Evolutionary conservation across 768 basidiomycete genomes (phyloP).

Genomic region (Leucosporidium creatinivorum): DNA sequence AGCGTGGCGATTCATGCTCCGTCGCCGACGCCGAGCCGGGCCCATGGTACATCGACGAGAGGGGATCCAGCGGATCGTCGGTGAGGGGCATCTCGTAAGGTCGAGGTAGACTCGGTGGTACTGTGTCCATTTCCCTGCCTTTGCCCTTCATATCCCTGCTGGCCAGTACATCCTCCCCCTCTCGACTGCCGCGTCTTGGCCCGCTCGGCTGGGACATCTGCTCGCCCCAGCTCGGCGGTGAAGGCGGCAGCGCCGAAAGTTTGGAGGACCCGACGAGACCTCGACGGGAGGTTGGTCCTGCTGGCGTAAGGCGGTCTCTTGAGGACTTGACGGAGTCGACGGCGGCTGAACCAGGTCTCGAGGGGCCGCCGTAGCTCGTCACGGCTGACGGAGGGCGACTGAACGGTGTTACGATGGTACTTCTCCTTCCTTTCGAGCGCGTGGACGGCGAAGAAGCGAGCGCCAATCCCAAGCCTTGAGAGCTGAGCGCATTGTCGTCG

Average conservation of each 20-base stretch:
- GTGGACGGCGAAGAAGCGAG: too few relatives aligned
- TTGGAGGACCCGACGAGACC: too few relatives aligned
- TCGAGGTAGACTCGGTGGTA: too few relatives aligned
- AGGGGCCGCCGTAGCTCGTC: neutral
- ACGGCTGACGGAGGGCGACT: neutral
- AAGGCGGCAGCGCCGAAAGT: neutral
- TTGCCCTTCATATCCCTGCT: neutral
- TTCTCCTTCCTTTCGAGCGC: neutral
- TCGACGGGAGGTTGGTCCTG: neutral
- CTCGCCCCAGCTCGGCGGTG: neutral
- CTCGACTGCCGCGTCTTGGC: neutral
- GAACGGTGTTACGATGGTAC: neutral
- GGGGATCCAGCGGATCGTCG: slow-evolving; percentile 12
- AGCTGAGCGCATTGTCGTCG: too few relatives aligned
- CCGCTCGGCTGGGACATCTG: neutral
- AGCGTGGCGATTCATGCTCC: neutral
- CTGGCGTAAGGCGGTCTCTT: neutral
- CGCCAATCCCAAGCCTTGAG: too few relatives aligned
- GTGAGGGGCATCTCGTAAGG: too few relatives aligned
- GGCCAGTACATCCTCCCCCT: neutral
- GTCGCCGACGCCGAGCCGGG: neutral
- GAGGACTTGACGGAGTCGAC: neutral
- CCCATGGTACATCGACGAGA: neutral
- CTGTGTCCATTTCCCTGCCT: neutral
- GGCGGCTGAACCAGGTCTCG: neutral